Evolutionary conservation across 2,329 filamentous ascomycete species (phyloP).

Genomic region (Aspergillus oerlinghausenensis): DNA sequence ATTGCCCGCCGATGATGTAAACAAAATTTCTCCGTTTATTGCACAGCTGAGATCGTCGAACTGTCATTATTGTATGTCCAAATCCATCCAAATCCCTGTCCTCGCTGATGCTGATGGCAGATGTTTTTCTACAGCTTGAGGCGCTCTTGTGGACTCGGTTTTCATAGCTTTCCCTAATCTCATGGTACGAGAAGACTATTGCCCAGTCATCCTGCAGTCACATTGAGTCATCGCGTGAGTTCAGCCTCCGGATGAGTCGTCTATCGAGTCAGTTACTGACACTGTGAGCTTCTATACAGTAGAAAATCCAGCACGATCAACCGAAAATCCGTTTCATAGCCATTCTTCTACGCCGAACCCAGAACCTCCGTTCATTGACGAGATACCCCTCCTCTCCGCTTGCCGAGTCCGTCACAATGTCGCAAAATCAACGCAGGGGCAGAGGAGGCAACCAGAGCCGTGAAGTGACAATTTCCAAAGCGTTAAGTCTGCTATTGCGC

Average conservation of each 20-base stretch:
- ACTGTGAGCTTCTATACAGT: not conserved
- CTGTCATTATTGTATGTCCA: not conserved
- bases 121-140: not conserved
- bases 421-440: conserved; percentile 4
- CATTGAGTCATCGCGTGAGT: not conserved
- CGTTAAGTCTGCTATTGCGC: conserved; percentile 48
- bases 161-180: not conserved
- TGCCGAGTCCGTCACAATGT: not conserved
- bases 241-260: not conserved
- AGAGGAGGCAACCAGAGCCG: conserved; percentile 18
- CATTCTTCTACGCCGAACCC: not conserved
- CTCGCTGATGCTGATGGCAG: not conserved
- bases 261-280: not conserved
- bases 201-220: not conserved
- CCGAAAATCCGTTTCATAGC: not conserved
- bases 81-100: not conserved
- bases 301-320: not conserved
- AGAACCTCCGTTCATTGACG: not conserved
- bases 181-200: not conserved
- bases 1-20: conserved; percentile 4
- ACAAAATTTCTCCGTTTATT: not conserved
- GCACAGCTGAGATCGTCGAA: not conserved
- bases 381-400: not conserved
- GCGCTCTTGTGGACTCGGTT: not conserved
- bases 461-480: conserved; percentile 38